phyloP scores from a whole-genome alignment of 2,329 filamentous ascomycete genomes.

The Zasmidium angulare region DNA sequence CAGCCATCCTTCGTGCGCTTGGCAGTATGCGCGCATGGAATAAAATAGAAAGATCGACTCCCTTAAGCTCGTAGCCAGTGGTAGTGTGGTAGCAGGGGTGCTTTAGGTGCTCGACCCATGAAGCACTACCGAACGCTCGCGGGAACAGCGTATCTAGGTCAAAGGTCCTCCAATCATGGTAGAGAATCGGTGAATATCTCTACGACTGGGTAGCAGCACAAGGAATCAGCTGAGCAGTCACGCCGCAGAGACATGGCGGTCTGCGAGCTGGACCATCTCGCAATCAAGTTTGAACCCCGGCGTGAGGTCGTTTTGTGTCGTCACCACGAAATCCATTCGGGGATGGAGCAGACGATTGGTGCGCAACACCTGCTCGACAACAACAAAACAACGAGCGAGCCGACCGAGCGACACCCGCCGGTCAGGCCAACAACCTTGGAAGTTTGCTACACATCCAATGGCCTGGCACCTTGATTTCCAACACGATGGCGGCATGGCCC shows the following conservation, averaged over 20 bases:
- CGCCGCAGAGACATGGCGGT: neutral
- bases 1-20: slow-evolving; percentile 7
- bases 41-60: slow-evolving; percentile 14
- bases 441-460: neutral
- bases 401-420: neutral
- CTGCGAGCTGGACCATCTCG: neutral
- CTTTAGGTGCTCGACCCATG: neutral
- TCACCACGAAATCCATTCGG: neutral
- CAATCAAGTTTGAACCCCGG: neutral
- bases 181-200: neutral
- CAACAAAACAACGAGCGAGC: neutral
- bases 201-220: neutral
- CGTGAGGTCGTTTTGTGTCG: neutral
- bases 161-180: neutral
- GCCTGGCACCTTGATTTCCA: neutral
- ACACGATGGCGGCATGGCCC: neutral
- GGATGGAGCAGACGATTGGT: neutral
- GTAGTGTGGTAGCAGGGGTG: neutral
- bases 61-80: too few relatives aligned
- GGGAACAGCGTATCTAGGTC: neutral
- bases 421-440: too few relatives aligned
- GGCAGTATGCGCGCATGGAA: slow-evolving; percentile 2
- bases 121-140: neutral
- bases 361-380: neutral
- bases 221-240: neutral